Conservation (phyloP, 2,329 filamentous ascomycete species). For the Sporothrix sp. region DNA sequence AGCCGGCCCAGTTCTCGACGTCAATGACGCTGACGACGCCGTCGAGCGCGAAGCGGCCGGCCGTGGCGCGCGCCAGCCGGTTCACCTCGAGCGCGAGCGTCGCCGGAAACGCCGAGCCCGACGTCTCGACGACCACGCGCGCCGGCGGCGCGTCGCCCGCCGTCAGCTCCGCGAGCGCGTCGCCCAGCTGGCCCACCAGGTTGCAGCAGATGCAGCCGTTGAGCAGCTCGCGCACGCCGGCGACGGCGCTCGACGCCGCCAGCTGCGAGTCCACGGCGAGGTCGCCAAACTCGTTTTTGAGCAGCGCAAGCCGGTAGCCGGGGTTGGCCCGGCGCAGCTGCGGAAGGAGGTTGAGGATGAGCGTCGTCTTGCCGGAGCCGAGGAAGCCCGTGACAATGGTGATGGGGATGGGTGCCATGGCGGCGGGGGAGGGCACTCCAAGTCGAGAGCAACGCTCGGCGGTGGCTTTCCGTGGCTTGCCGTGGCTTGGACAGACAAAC, state of each 20-base stretch:
- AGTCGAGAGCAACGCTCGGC: no score
- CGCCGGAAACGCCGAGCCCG: conserved; percentile 76
- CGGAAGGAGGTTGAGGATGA: conserved; percentile 87
- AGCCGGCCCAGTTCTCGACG: conserved; percentile 90
- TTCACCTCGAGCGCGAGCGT: conserved; percentile 89
- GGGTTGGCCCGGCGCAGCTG: conserved; percentile 69
- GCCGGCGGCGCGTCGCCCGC: conserved; percentile 45
- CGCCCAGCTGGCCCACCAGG: conserved; percentile 79
- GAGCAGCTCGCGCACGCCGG: conserved; percentile 83
- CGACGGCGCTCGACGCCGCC: conserved; percentile 70
- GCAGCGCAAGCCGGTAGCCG: conserved; percentile 75
- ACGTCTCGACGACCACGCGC: conserved; percentile 89
- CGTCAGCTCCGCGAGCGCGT: conserved; percentile 67
- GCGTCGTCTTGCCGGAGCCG: conserved; percentile 89
- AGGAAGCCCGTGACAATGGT: conserved; percentile 96
- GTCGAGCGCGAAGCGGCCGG: conserved; percentile 61
- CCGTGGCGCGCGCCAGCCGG: conserved; percentile 60
- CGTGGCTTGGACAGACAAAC: no score
- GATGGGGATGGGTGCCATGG: conserved; percentile 67
- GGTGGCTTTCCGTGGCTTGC: neutral
- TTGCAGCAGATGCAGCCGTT: conserved; percentile 99
- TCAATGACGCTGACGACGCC: conserved; percentile 86
- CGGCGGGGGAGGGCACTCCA: neutral
- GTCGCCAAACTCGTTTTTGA: conserved; percentile 98
- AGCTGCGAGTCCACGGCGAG: conserved; percentile 89